A percentile compares a stretch with the other conserved stretches of the same genome.
phyloP scores from a whole-genome alignment of 306 rosid genomes.

The Cucurbita maxima region DNA sequence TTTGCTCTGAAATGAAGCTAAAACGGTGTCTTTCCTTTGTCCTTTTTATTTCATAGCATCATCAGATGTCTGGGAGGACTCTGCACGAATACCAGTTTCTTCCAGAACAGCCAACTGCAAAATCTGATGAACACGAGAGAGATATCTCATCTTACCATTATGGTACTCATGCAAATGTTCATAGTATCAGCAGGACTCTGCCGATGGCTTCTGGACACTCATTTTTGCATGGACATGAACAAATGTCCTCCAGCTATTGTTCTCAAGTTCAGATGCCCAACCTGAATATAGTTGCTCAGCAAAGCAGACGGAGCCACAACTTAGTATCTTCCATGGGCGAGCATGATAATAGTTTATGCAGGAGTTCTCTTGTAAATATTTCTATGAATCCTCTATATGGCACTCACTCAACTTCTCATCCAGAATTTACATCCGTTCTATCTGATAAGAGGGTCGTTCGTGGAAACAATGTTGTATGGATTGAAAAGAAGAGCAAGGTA shows the following conservation, averaged over 20 bases:
- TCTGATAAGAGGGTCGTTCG: conserved; percentile 24
- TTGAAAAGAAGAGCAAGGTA: conserved; percentile 61
- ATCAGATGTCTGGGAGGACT: conserved; percentile 45
- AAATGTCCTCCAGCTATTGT: conserved; percentile 26
- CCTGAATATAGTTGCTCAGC: conserved; percentile 30
- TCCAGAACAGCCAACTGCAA: conserved; percentile 62
- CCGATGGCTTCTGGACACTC: conserved; percentile 18
- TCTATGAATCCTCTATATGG: conserved; percentile 20
- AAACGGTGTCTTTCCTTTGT: neutral
- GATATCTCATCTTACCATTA: conserved; percentile 25
- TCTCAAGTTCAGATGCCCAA: conserved; percentile 35
- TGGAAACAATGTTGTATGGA: conserved; percentile 34
- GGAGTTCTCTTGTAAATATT: conserved; percentile 22
- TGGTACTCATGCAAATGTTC: conserved; percentile 28
- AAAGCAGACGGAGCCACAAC: conserved; percentile 27
- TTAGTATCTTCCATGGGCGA: conserved; percentile 31
- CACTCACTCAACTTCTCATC: conserved; percentile 29
- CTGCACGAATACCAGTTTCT: conserved; percentile 65
- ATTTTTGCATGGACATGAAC: conserved; percentile 28
- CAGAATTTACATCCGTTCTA: conserved; percentile 24
- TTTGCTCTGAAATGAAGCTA: neutral
- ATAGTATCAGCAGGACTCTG: conserved; percentile 23
- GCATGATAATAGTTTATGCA: conserved; percentile 20
- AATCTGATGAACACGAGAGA: conserved; percentile 32
- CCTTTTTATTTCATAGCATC: conserved; percentile 2